Evolutionary conservation across 768 basidiomycete genomes (phyloP).

Genomic region (Rhizopogon vulgaris): DNA sequence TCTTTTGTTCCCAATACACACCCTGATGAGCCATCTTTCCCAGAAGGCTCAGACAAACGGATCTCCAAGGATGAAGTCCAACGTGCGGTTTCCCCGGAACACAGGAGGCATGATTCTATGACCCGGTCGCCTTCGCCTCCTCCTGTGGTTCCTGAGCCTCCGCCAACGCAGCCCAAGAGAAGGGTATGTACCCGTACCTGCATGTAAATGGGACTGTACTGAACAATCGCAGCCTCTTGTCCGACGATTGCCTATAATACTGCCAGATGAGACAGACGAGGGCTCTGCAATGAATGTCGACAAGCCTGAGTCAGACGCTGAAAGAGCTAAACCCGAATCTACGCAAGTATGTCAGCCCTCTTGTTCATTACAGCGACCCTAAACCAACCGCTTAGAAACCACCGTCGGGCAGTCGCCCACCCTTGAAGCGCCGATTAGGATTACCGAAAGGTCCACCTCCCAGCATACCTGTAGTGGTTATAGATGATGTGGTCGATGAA

Average conservation of each 20-base stretch:
- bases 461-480: constrained; percentile 12
- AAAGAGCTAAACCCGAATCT: constrained; percentile 8
- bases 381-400: constrained; percentile 28
- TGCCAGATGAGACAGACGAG: not conserved
- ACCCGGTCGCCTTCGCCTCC: constrained; percentile 16
- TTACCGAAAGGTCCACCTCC: constrained; percentile 23
- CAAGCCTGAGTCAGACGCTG: not conserved
- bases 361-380: not conserved
- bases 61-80: constrained; percentile 1
- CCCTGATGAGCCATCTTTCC: constrained; percentile 43
- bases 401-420: constrained; percentile 32
- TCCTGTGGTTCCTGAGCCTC: constrained; percentile 12
- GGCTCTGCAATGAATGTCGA: not conserved
- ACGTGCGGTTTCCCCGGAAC: constrained; percentile 10
- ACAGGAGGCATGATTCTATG: constrained; percentile 4
- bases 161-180: constrained; percentile 22
- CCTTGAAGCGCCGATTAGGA: constrained; percentile 46
- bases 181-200: constrained; percentile 18
- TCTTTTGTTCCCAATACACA: constrained; percentile 48
- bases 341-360: constrained; percentile 12
- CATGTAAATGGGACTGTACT: not conserved
- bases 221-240: not conserved
- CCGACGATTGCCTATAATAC: not conserved
- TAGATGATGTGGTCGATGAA: constrained; percentile 9
- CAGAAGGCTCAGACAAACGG: constrained; percentile 7